Conservation (phyloP, 2,329 filamentous ascomycete genomes). For the Nemania sp. region DNA sequence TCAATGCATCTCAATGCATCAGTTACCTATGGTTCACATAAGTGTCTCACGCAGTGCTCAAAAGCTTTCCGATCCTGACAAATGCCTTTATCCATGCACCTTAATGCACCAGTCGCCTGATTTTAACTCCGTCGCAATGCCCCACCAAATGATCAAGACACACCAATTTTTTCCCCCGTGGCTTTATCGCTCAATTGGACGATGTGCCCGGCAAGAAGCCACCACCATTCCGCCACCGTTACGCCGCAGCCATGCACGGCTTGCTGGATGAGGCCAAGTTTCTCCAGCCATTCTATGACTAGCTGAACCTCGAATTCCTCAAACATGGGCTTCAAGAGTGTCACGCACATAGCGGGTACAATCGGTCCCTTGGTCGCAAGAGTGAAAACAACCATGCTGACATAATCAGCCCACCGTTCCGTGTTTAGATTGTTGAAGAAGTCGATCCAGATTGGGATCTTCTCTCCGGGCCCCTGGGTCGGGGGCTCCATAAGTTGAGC, state of each 20-base stretch:
- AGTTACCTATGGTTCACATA: too few species aligned
- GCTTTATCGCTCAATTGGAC: slow-evolving; percentile 26
- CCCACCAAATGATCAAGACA: neutral
- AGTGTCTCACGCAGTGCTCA: neutral
- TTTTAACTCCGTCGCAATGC: neutral
- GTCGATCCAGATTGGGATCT: slow-evolving; percentile 73
- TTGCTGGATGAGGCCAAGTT: slow-evolving; percentile 54
- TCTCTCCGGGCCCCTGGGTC: slow-evolving; percentile 45
- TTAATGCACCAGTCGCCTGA: neutral
- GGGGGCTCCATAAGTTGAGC: slow-evolving; percentile 47
- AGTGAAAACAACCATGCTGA: slow-evolving; percentile 64
- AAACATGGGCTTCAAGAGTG: slow-evolving; percentile 59
- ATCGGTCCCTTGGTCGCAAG: slow-evolving; percentile 65
- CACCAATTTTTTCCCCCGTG: neutral
- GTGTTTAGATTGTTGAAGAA: slow-evolving; percentile 63
- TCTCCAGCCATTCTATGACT: slow-evolving; percentile 61
- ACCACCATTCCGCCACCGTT: slow-evolving; percentile 68
- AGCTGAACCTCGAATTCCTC: slow-evolving; percentile 66
- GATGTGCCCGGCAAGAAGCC: slow-evolving; percentile 56
- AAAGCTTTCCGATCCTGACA: neutral
- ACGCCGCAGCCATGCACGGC: slow-evolving; percentile 47
- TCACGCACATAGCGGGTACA: slow-evolving; percentile 55
- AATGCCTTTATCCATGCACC: neutral
- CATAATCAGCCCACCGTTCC: slow-evolving; percentile 65
- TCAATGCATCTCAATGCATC: too few species aligned